A percentile compares a stretch with the other conserved stretches of the same genome.
Evolutionary conservation across 768 basidiomycete genomes (phyloP).

Genomic region (Kwoniella sp.): DNA sequence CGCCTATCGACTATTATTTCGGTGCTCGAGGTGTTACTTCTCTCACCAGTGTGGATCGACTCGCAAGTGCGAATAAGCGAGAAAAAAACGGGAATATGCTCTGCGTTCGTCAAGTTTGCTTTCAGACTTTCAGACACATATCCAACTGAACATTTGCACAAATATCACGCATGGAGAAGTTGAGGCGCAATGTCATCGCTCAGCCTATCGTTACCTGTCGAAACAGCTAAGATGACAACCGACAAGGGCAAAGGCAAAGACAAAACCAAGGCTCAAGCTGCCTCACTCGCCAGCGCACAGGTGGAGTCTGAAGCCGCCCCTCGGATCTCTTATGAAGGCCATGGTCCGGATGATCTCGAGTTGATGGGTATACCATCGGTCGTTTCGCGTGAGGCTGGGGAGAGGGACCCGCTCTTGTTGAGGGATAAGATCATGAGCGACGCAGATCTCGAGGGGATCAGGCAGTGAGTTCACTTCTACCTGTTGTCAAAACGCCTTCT

Average conservation of each 20-base stretch:
- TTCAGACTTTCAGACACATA: too few relatives aligned
- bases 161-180: background rate
- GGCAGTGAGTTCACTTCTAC: constrained; percentile 39
- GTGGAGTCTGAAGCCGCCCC: background rate
- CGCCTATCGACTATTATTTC: too few relatives aligned
- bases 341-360: constrained; percentile 38
- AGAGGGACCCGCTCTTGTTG: constrained; percentile 51
- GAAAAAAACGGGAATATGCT: too few relatives aligned
- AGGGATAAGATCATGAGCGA: constrained; percentile 47
- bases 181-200: background rate
- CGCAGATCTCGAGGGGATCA: constrained; percentile 42
- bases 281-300: constrained; percentile 7
- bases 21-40: too few relatives aligned
- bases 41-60: too few relatives aligned
- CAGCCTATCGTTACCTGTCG: background rate
- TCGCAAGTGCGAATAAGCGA: too few relatives aligned
- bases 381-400: constrained; percentile 47
- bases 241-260: constrained; percentile 14
- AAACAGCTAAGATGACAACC: background rate
- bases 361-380: constrained; percentile 41
- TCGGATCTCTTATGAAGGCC: background rate
- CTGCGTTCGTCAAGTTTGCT: too few relatives aligned
- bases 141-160: too few relatives aligned
- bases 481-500: too few relatives aligned
- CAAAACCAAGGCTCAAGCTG: background rate